Percentiles rank a stretch among this genome's conserved stretches.
Conservation (phyloP, 192 early-diverging fungal genomes). For the Coemansia sp. region DNA sequence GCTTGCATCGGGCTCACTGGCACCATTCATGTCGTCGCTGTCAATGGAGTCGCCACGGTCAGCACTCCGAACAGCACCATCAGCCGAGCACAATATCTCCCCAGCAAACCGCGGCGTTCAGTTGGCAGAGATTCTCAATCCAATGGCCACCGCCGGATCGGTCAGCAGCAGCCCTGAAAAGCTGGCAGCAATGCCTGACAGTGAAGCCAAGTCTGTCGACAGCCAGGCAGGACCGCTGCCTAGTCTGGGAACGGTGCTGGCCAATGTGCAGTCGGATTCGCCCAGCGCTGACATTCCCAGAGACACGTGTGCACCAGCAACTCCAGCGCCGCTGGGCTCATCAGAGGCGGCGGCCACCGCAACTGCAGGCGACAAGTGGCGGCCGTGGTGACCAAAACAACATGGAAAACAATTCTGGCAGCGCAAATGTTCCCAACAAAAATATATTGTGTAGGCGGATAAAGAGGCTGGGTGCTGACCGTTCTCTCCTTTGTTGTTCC, state of each 20-base stretch:
- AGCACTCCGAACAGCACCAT: not conserved
- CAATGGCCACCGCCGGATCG: conserved; percentile 8
- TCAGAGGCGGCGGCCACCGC: conserved; percentile 15
- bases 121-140: conserved; percentile 46
- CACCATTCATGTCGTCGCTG: conserved; percentile 39
- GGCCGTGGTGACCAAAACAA: conserved; percentile 34
- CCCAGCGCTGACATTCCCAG: conserved; percentile 1
- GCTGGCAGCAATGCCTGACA: not conserved
- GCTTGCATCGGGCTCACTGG: conserved; percentile 14
- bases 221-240: conserved; percentile 40
- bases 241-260: conserved; percentile 40
- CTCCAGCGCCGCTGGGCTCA: conserved; percentile 1
- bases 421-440: conserved; percentile 2
- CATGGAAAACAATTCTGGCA: not conserved
- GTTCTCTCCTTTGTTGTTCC: not conserved
- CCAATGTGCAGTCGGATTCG: conserved; percentile 21
- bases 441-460: not conserved
- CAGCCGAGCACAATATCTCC: conserved; percentile 12
- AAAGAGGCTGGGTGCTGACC: conserved; percentile 1
- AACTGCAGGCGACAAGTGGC: conserved; percentile 38
- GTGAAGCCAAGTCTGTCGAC: not conserved
- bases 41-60: conserved; percentile 14
- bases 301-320: not conserved
- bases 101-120: conserved; percentile 21
- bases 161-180: not conserved